phyloP scores from a whole-genome alignment of 768 basidiomycete species.

The Tricholoma saponaceum region DNA sequence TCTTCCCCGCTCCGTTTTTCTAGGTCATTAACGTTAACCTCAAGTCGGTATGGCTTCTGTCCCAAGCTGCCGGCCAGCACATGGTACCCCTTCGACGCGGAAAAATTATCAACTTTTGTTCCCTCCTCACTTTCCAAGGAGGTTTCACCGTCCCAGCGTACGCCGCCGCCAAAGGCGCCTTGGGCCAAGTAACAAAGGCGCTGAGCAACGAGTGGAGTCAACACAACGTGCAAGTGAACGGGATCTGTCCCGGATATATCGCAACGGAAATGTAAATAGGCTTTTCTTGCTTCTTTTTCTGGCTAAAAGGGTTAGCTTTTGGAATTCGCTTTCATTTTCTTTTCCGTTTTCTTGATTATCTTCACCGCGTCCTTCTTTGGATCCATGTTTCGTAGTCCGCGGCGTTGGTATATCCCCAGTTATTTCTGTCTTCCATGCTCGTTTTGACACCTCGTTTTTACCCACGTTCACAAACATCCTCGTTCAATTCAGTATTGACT shows the following conservation, averaged over 20 bases:
- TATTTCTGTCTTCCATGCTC: neutral
- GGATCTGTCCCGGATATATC: conserved; percentile 85
- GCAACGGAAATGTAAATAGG: conserved; percentile 76
- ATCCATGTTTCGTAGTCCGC: conserved; percentile 7
- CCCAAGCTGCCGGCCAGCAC: conserved; percentile 83
- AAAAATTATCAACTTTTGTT: conserved; percentile 73
- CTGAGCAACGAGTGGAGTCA: conserved; percentile 92
- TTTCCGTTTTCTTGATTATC: neutral
- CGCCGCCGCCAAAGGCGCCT: conserved; percentile 85
- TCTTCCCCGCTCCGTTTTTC: neutral
- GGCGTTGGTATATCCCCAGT: neutral
- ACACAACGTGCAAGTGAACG: conserved; percentile 86
- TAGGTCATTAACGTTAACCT: conserved; percentile 87
- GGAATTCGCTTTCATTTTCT: conserved; percentile 1
- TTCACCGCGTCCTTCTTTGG: neutral
- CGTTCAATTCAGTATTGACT: neutral
- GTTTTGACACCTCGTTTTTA: conserved; percentile 4
- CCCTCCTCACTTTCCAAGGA: conserved; percentile 58
- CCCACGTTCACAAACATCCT: neutral
- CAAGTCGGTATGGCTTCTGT: conserved; percentile 81
- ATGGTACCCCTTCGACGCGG: conserved; percentile 71
- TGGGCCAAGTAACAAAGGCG: conserved; percentile 83
- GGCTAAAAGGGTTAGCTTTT: neutral
- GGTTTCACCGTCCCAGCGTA: conserved; percentile 84
- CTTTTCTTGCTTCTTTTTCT: neutral